A percentile compares a stretch with the other conserved stretches of the same genome.
These are phyloP conservation scores for Xylaria scruposa DNA, from an alignment of 495 filamentous ascomycete genomes.

Conservation along the genomic window DNA sequence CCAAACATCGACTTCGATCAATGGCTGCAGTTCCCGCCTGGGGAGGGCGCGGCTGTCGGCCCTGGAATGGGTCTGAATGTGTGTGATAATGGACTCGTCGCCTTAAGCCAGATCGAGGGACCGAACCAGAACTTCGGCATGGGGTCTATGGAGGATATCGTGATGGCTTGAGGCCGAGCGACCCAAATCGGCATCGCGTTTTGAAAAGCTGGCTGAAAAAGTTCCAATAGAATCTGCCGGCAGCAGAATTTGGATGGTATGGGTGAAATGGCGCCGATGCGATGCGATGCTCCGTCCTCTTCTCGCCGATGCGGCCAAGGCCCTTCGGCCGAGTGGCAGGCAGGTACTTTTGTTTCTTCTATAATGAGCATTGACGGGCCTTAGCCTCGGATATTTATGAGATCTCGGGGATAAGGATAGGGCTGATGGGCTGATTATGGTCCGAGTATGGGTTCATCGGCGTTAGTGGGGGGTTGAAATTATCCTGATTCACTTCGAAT, in stretches of 20 bases:
- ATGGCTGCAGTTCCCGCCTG: slow-evolving; percentile 52
- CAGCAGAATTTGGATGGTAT: background rate
- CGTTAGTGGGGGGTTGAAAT: slow-evolving; percentile 17
- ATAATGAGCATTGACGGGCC: background rate
- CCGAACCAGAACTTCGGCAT: slow-evolving; percentile 13
- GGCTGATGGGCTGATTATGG: slow-evolving; percentile 20
- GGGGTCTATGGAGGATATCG: slow-evolving; percentile 10
- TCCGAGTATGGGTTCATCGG: slow-evolving; percentile 19
- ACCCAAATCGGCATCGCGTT: background rate
- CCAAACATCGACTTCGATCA: slow-evolving; percentile 53
- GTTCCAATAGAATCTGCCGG: slow-evolving; percentile 10
- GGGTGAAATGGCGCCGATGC: background rate
- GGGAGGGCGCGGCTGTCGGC: slow-evolving; percentile 33
- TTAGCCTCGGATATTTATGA: background rate
- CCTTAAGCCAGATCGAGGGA: slow-evolving; percentile 28
- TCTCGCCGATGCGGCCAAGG: background rate
- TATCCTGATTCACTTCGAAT: background rate
- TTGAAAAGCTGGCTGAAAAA: background rate
- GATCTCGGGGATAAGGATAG: slow-evolving; percentile 7
- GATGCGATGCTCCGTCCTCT: background rate
- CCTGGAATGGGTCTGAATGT: slow-evolving; percentile 26
- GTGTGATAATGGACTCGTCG: slow-evolving; percentile 24
- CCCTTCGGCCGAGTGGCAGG: background rate
- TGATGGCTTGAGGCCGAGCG: slow-evolving; percentile 12
- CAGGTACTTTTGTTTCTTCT: background rate